These are phyloP conservation scores for Athelia sp. DNA, from an alignment of 1,284 basidiomycete species.

Conservation along the genomic window DNA sequence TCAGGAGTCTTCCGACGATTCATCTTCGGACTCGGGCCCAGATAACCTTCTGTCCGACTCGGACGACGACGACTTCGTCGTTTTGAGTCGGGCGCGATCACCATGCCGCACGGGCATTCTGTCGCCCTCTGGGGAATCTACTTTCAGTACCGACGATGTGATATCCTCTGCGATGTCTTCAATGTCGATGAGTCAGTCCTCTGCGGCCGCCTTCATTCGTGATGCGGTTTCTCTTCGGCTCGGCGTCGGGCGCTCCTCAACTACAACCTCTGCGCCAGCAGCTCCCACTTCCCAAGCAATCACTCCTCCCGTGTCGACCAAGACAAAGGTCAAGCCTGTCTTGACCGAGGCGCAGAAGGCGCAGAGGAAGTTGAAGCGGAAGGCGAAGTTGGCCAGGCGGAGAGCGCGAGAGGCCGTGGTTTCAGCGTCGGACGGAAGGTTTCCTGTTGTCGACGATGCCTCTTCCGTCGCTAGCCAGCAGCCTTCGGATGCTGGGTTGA, in stretches of 20 bases:
- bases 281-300: too few species aligned
- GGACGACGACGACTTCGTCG: constrained; percentile 38
- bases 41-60: constrained; percentile 17
- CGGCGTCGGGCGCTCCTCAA: neutral
- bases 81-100: constrained; percentile 29
- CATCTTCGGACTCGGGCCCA: constrained; percentile 17
- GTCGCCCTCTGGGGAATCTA: too few species aligned
- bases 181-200: neutral
- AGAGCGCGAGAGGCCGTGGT: neutral
- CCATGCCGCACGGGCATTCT: constrained; percentile 7
- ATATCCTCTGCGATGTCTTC: too few species aligned
- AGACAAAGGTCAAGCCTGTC: constrained; percentile 7
- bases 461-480: neutral
- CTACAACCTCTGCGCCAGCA: constrained; percentile 3
- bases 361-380: constrained; percentile 9
- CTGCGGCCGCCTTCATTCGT: too few species aligned
- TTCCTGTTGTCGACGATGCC: too few species aligned
- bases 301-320: too few species aligned
- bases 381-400: constrained; percentile 11
- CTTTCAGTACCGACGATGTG: too few species aligned
- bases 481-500: neutral
- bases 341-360: constrained; percentile 10
- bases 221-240: too few species aligned
- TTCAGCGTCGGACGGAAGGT: neutral
- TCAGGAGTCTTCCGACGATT: constrained; percentile 11